These are phyloP conservation scores for Agapanthus africanus DNA, from an alignment of 106 monocot species.

Conservation along the genomic window DNA sequence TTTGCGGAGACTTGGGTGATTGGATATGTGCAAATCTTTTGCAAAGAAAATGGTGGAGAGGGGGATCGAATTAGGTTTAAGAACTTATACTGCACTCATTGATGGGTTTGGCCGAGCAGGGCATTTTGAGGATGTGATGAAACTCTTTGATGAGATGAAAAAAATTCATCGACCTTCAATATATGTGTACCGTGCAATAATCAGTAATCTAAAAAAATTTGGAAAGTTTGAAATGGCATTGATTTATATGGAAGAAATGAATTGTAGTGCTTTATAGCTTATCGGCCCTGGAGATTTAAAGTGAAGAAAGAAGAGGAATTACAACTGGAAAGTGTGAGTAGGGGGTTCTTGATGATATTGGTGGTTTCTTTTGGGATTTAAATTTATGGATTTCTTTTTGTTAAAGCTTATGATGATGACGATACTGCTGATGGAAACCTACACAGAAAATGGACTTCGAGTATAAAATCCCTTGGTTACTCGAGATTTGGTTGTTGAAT, in stretches of 20 bases:
- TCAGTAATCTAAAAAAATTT: conserved; percentile 47
- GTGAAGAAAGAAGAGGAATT: conserved; percentile 14
- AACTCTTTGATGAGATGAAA: conserved; percentile 55
- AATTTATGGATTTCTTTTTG: no score
- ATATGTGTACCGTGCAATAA: conserved; percentile 62
- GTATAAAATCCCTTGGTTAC: no score
- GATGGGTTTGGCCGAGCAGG: conserved; percentile 66
- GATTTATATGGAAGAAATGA: conserved; percentile 53
- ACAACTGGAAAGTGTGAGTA: conserved; percentile 10
- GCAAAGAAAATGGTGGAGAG: conserved; percentile 53
- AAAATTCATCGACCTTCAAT: conserved; percentile 39
- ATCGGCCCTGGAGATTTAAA: conserved; percentile 62
- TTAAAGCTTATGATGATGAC: no score
- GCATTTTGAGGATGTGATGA: conserved; percentile 45
- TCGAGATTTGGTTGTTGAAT: no score
- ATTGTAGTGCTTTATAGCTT: conserved; percentile 39
- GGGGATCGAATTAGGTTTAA: conserved; percentile 51
- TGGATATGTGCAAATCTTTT: conserved; percentile 42
- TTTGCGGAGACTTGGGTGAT: conserved; percentile 47
- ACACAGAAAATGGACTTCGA: no score
- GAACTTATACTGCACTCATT: conserved; percentile 63
- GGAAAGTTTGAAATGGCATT: conserved; percentile 40
- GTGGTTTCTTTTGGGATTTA: no score
- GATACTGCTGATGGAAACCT: no score
- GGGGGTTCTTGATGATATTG: no score